These are phyloP conservation scores for Coniochaeta pulveracea DNA, from an alignment of 2,329 filamentous ascomycete genomes.

Conservation along the genomic window DNA sequence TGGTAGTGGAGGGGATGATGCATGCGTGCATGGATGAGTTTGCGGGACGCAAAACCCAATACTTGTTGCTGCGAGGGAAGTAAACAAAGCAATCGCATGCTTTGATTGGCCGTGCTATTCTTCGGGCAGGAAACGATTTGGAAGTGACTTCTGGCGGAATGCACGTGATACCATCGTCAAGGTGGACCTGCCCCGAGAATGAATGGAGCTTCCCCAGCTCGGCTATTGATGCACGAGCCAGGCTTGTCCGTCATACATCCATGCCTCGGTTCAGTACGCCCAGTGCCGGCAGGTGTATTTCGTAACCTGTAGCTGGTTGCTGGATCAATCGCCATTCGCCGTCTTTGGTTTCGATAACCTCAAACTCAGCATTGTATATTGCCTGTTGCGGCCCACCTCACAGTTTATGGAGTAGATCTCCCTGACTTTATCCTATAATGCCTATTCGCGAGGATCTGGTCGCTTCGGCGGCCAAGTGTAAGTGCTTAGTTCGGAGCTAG, in stretches of 20 bases:
- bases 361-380: too few relatives aligned
- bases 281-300: too few relatives aligned
- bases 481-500: constrained; percentile 6
- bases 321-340: too few relatives aligned
- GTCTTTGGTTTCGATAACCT: too few relatives aligned
- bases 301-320: too few relatives aligned
- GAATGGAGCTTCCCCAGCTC: too few relatives aligned
- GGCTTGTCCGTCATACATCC: constrained; percentile 2
- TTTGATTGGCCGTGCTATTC: constrained; percentile 8
- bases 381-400: too few relatives aligned
- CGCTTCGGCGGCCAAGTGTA: constrained; percentile 48
- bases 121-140: too few relatives aligned
- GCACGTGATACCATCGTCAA: too few relatives aligned
- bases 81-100: constrained; percentile 24
- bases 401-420: neutral
- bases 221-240: constrained; percentile 4
- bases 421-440: constrained; percentile 31
- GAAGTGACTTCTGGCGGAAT: too few relatives aligned
- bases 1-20: too few relatives aligned
- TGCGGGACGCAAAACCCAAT: neutral
- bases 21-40: neutral
- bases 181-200: too few relatives aligned
- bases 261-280: constrained; percentile 18
- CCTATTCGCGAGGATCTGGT: constrained; percentile 92
- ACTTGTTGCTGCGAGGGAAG: constrained; percentile 27